phyloP scores from a whole-genome alignment of 805 yeast species.

The Ogataea neopini region DNA sequence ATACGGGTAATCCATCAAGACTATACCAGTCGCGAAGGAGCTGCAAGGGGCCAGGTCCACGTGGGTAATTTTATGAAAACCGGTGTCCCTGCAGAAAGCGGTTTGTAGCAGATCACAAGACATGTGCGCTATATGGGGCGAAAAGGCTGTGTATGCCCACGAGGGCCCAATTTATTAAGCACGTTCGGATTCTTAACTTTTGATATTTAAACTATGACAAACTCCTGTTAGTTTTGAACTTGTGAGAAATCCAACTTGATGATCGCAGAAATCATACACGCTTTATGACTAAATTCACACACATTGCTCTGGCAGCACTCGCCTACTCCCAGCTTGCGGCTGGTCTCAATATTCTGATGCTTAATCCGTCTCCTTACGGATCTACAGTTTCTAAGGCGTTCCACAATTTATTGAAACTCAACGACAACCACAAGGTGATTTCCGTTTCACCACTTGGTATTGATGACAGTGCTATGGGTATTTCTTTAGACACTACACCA shows the following conservation, averaged over 20 bases:
- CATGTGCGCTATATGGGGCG: neutral
- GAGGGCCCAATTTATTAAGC: neutral
- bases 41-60: neutral
- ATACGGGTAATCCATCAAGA: no score
- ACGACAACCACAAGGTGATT: conserved; percentile 20
- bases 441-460: conserved; percentile 24
- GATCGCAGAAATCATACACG: neutral
- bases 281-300: neutral
- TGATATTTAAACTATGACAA: no score
- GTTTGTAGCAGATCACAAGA: neutral
- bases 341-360: conserved; percentile 24
- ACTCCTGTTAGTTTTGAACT: no score
- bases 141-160: neutral
- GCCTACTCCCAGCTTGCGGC: neutral
- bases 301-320: neutral
- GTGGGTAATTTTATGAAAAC: neutral
- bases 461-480: conserved; percentile 2
- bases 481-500: conserved; percentile 17
- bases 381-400: conserved; percentile 22
- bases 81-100: neutral
- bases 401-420: conserved; percentile 17
- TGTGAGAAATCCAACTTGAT: no score
- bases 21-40: no score
- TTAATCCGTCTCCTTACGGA: conserved; percentile 27
- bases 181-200: no score